Conservation (phyloP, 2,329 filamentous ascomycete genomes). For the Lasiodiplodia hormozganensis region DNA sequence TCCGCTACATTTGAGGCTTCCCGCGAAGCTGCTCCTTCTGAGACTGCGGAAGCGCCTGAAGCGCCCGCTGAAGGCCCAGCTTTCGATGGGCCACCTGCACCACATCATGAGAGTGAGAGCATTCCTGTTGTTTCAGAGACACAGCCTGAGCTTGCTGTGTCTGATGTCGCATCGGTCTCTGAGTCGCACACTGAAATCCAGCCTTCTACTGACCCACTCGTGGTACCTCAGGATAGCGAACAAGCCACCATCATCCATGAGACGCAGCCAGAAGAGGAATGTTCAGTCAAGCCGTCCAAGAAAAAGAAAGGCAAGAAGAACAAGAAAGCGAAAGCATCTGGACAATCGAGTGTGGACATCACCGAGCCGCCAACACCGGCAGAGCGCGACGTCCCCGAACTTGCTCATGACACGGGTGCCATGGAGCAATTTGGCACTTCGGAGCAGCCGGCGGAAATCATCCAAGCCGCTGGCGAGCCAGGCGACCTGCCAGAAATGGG, state of each 20-base stretch:
- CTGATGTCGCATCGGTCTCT: background rate
- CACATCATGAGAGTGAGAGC: background rate
- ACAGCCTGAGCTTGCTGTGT: background rate
- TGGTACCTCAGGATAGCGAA: background rate
- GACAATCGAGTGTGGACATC: conserved; percentile 4
- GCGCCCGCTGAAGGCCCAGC: background rate
- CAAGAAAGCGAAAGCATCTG: conserved; percentile 16
- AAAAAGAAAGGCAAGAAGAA: conserved; percentile 27
- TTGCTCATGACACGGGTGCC: background rate
- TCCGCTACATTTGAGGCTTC: background rate
- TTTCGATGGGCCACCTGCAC: background rate
- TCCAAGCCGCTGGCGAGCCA: background rate
- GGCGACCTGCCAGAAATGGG: background rate
- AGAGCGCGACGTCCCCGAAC: background rate
- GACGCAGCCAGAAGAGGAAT: conserved; percentile 6
- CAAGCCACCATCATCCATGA: background rate
- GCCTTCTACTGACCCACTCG: background rate
- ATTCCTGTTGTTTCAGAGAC: background rate
- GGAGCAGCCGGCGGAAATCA: background rate
- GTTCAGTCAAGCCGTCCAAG: conserved; percentile 4
- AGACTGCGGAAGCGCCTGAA: background rate
- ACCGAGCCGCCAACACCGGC: background rate
- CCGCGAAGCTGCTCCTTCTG: background rate
- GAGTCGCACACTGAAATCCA: background rate
- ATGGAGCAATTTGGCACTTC: background rate